These are phyloP conservation scores for Acacia confusa DNA, from an alignment of 306 rosid genomes.

Conservation along the genomic window DNA sequence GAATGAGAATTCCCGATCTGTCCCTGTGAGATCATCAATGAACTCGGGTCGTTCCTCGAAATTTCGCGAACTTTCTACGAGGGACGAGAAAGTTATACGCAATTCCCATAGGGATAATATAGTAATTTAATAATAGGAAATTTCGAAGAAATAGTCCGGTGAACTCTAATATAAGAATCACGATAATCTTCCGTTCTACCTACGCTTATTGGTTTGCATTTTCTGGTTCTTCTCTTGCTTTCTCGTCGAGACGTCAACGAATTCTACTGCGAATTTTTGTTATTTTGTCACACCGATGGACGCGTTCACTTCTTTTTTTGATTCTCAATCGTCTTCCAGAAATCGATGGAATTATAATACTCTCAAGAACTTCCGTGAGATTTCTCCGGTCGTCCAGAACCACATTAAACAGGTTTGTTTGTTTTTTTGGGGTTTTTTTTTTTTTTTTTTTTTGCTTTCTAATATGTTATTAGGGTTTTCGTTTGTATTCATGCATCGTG, in stretches of 20 bases:
- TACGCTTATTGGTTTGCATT: neutral
- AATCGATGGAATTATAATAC: constrained; percentile 71
- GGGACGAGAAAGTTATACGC: neutral
- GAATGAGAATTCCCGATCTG: neutral
- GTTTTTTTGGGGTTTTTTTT: too few relatives aligned
- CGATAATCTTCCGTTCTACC: neutral
- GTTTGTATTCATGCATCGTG: neutral
- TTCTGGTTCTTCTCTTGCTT: neutral
- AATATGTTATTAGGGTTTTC: neutral
- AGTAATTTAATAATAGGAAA: neutral
- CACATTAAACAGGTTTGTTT: constrained; percentile 63
- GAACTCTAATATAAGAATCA: neutral
- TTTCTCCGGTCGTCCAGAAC: constrained; percentile 70
- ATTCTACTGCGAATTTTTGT: neutral
- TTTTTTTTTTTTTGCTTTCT: too few relatives aligned
- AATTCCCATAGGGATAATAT: neutral
- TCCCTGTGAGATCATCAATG: neutral
- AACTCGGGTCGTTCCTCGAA: neutral
- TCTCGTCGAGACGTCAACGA: neutral
- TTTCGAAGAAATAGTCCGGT: neutral
- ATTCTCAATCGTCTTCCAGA: constrained; percentile 50
- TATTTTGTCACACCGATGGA: constrained; percentile 46
- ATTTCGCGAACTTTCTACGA: neutral
- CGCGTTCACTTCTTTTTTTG: constrained; percentile 65
- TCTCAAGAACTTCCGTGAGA: constrained; percentile 72